These are phyloP conservation scores for Coniochaeta pulveracea DNA, from an alignment of 2,329 filamentous ascomycete species.

Conservation along the genomic window DNA sequence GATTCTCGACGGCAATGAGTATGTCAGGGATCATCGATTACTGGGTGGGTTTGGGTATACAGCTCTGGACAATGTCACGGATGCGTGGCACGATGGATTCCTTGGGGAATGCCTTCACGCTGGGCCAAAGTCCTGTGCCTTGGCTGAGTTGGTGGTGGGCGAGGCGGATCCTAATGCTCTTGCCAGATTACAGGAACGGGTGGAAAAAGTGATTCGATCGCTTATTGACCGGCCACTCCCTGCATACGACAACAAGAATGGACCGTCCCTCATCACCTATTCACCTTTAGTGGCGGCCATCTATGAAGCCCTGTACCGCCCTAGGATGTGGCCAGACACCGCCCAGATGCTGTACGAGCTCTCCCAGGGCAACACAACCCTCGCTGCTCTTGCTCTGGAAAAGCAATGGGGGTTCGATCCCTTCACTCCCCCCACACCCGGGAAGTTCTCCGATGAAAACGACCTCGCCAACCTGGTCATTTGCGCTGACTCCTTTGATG, in stretches of 20 bases:
- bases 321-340: constrained; percentile 27
- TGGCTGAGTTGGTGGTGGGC: too few species aligned
- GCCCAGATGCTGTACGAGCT: constrained; percentile 30
- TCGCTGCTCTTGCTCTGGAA: constrained; percentile 27
- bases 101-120: constrained; percentile 36
- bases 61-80: constrained; percentile 34
- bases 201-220: constrained; percentile 24
- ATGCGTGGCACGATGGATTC: constrained; percentile 38
- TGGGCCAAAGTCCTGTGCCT: constrained; percentile 30
- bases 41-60: constrained; percentile 35
- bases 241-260: constrained; percentile 24
- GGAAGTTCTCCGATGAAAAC: too few species aligned
- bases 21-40: constrained; percentile 31
- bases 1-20: constrained; percentile 37
- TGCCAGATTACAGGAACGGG: constrained; percentile 23
- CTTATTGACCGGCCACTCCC: constrained; percentile 25
- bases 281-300: constrained; percentile 26
- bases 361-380: constrained; percentile 31
- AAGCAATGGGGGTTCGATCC: too few species aligned
- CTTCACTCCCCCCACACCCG: too few species aligned
- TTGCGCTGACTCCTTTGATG: constrained; percentile 34
- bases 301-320: constrained; percentile 30
- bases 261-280: constrained; percentile 34
- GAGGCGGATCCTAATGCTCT: too few species aligned
- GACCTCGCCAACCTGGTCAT: constrained; percentile 31